phyloP scores from a whole-genome alignment of 345 rosid species.

The Dipteronia sinensis region DNA sequence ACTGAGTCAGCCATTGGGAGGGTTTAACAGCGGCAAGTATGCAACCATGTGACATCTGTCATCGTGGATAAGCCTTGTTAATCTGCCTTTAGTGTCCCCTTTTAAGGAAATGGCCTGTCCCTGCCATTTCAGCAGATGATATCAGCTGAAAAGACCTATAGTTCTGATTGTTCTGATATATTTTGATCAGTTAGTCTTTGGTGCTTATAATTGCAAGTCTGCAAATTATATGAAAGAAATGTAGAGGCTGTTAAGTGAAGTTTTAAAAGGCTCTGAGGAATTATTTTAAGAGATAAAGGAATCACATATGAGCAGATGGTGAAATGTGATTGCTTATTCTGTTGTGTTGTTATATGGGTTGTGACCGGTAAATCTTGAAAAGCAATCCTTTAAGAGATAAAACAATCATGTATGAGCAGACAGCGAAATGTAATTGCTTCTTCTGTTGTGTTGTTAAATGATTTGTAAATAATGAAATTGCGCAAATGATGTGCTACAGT shows the following conservation, averaged over 20 bases:
- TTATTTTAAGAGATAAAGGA: slow-evolving; percentile 1
- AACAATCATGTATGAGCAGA: neutral
- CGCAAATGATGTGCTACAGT: no score
- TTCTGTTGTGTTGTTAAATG: neutral
- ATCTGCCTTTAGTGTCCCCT: neutral
- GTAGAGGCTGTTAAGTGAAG: neutral
- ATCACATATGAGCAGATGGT: neutral
- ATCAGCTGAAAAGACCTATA: slow-evolving; percentile 4
- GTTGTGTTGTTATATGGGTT: no score
- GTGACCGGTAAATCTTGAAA: no score
- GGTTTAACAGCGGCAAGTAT: slow-evolving; percentile 11
- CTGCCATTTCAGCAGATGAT: neutral
- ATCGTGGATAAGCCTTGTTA: slow-evolving; percentile 4
- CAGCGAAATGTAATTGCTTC: neutral
- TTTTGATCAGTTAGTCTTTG: slow-evolving; percentile 2
- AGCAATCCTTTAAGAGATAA: neutral
- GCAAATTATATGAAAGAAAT: neutral
- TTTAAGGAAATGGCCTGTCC: neutral
- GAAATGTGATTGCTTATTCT: neutral
- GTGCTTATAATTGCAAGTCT: neutral
- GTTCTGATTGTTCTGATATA: neutral
- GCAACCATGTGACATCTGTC: neutral
- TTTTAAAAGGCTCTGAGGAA: neutral
- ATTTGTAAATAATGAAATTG: neutral
- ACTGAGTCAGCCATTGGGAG: neutral